These are phyloP conservation scores for Coemansia sp. DNA, from an alignment of 192 early-diverging fungal genomes.

Conservation along the genomic window DNA sequence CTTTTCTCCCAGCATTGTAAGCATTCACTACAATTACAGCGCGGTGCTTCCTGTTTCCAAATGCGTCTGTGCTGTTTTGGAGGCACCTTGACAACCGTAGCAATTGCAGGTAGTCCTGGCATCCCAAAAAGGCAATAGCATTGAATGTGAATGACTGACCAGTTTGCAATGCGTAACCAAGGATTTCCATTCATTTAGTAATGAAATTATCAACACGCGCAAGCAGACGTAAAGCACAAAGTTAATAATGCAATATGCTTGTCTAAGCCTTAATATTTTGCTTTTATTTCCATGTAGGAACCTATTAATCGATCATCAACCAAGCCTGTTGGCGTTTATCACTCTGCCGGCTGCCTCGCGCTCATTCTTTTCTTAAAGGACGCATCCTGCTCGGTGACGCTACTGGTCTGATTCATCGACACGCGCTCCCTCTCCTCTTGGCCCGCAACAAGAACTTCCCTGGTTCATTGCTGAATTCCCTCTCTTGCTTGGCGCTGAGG, in stretches of 20 bases:
- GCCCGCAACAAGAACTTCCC: background rate
- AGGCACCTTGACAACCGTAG: background rate
- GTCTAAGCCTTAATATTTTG: slow-evolving; percentile 37
- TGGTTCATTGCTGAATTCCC: background rate
- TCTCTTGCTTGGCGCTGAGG: background rate
- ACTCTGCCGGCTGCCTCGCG: background rate
- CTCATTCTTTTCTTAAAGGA: background rate
- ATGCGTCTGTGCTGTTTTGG: slow-evolving; percentile 8
- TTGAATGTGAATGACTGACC: slow-evolving; percentile 6
- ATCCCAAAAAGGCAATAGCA: slow-evolving; percentile 11
- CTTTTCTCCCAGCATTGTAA: no score
- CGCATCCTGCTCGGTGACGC: background rate
- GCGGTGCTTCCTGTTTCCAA: background rate
- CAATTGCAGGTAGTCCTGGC: background rate
- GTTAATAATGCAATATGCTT: slow-evolving; percentile 28
- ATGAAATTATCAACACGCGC: slow-evolving; percentile 39
- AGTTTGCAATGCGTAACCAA: slow-evolving; percentile 35
- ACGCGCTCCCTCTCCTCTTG: background rate
- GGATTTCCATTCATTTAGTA: slow-evolving; percentile 47
- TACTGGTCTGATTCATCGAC: no score
- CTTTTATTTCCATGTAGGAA: slow-evolving; percentile 22
- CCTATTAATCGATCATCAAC: slow-evolving; percentile 37
- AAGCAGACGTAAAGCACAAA: slow-evolving; percentile 11
- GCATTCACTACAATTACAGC: no score
- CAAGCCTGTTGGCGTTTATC: slow-evolving; percentile 6